A percentile compares a stretch with the other conserved stretches of the same genome.
Conservation (phyloP, 2,329 filamentous ascomycete species). For the Alternaria novae-zelandiae region DNA sequence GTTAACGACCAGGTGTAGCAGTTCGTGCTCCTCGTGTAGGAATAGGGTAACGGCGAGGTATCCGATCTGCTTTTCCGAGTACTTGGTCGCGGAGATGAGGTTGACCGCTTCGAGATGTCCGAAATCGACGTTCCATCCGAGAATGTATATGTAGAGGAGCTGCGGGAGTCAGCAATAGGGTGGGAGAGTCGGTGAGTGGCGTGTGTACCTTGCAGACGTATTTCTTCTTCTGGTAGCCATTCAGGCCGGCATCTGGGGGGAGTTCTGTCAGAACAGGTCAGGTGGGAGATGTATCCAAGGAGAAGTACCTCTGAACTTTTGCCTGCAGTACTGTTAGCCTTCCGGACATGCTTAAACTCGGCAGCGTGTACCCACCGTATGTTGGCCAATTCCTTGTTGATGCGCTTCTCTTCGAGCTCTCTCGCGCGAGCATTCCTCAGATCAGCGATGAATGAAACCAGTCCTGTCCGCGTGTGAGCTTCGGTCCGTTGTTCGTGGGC, state of each 20-base stretch:
- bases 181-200: not conserved
- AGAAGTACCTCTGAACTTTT: slow-evolving; percentile 86
- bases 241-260: slow-evolving; percentile 76
- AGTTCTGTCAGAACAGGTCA: slow-evolving; percentile 18
- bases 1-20: slow-evolving; percentile 95
- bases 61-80: slow-evolving; percentile 99
- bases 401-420: slow-evolving; percentile 97
- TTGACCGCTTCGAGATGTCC: slow-evolving; percentile 98
- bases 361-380: slow-evolving; percentile 68
- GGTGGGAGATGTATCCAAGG: not conserved
- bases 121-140: slow-evolving; percentile 99
- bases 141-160: slow-evolving; percentile 97
- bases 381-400: slow-evolving; percentile 99
- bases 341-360: slow-evolving; percentile 5
- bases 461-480: slow-evolving; percentile 58
- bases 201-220: slow-evolving; percentile 88
- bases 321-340: slow-evolving; percentile 56
- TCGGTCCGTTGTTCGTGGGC: not conserved
- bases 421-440: slow-evolving; percentile 91
- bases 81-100: slow-evolving; percentile 93
- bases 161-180: slow-evolving; percentile 34
- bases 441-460: slow-evolving; percentile 98
- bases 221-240: slow-evolving; percentile 99
- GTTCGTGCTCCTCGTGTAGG: slow-evolving; percentile 94
- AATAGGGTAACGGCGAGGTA: slow-evolving; percentile 98